Evolutionary conservation across 2,329 filamentous ascomycete species (phyloP).

Genomic region (Ascochyta fabae): DNA sequence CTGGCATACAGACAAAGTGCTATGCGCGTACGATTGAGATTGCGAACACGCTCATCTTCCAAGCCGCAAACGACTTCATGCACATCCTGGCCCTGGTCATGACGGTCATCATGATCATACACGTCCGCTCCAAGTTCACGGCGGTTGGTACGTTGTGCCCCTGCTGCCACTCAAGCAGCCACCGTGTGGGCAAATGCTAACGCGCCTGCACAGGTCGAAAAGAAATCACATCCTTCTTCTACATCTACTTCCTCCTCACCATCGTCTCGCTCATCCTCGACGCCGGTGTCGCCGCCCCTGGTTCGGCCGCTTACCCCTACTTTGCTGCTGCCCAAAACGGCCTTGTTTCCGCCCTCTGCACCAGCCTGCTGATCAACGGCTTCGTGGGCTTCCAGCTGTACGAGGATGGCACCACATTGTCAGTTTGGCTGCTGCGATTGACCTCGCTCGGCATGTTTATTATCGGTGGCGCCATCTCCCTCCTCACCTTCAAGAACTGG

Average conservation of each 20-base stretch:
- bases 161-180: constrained; percentile 58
- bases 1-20: constrained; percentile 87
- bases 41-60: constrained; percentile 98
- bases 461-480: constrained; percentile 83
- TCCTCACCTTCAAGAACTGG: constrained; percentile 93
- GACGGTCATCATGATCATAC: constrained; percentile 96
- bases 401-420: constrained; percentile 92
- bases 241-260: constrained; percentile 90
- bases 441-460: constrained; percentile 82
- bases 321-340: constrained; percentile 89
- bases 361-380: constrained; percentile 91
- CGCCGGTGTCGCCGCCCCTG: constrained; percentile 87
- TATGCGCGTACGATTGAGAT: constrained; percentile 94
- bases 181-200: constrained; percentile 20
- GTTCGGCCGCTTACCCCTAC: constrained; percentile 82
- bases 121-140: constrained; percentile 96
- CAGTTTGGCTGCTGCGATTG: constrained; percentile 87
- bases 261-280: constrained; percentile 90
- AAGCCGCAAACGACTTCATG: constrained; percentile 87
- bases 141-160: constrained; percentile 78
- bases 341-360: constrained; percentile 82
- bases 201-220: constrained; percentile 61
- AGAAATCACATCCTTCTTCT: constrained; percentile 90
- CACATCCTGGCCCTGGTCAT: constrained; percentile 90
- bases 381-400: constrained; percentile 99